phyloP scores from a whole-genome alignment of 371 early-diverging fungal species.

The Haplosporangium sp. region DNA sequence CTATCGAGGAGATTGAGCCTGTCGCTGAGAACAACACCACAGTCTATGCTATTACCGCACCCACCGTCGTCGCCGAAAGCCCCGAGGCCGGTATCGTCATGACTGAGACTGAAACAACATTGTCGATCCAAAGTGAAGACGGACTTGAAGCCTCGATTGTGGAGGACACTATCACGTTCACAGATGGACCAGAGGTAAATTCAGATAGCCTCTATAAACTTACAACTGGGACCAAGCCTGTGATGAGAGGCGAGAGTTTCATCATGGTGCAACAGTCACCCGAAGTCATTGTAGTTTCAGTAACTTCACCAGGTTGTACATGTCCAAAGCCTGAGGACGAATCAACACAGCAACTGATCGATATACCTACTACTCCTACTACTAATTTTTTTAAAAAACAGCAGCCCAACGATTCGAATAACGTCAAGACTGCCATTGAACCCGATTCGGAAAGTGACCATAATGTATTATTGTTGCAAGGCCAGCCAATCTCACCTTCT shows the following conservation, averaged over 20 bases:
- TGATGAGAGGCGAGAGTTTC: conserved; percentile 23
- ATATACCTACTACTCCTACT: too few species aligned
- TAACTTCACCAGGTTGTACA: too few species aligned
- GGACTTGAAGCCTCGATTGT: conserved; percentile 21
- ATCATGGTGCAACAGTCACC: conserved; percentile 23
- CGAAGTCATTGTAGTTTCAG: conserved; percentile 4
- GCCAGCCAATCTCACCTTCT: too few species aligned
- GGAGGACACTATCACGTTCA: conserved; percentile 26
- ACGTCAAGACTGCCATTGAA: too few species aligned
- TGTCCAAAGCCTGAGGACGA: too few species aligned
- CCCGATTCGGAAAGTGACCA: too few species aligned
- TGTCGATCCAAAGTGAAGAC: conserved; percentile 10
- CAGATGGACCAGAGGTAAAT: conserved; percentile 28
- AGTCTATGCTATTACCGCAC: background rate
- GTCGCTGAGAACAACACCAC: background rate
- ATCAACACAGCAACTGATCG: too few species aligned
- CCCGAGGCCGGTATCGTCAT: background rate
- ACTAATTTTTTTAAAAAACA: too few species aligned
- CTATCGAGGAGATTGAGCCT: conserved; percentile 20
- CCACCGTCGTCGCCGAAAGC: background rate
- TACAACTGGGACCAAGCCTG: conserved; percentile 26
- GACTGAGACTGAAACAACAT: conserved; percentile 17
- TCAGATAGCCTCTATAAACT: conserved; percentile 17
- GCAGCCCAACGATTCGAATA: too few species aligned
- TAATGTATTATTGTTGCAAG: too few species aligned